Conservation (phyloP, 164 flowering plant species). For the Sedum album region DNA sequence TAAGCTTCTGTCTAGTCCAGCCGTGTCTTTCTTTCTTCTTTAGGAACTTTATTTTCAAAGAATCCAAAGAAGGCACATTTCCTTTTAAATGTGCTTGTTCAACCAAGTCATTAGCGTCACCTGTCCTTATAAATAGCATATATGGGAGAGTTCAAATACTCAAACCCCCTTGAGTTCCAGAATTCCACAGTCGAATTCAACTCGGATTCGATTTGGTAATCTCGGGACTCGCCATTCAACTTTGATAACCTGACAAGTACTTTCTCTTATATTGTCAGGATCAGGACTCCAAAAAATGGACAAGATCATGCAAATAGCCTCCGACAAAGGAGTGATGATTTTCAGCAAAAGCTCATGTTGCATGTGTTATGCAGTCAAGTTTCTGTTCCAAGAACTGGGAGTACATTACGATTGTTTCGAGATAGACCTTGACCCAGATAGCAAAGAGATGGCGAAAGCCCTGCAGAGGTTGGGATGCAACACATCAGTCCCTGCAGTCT, state of each 20-base stretch:
- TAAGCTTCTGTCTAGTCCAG: not conserved
- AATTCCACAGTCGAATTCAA: slow-evolving; percentile 8
- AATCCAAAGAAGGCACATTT: slow-evolving; percentile 24
- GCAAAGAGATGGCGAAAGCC: slow-evolving; percentile 67
- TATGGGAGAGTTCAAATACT: slow-evolving; percentile 17
- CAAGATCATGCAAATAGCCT: slow-evolving; percentile 38
- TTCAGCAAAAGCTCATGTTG: slow-evolving; percentile 83
- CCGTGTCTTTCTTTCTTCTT: slow-evolving; percentile 17
- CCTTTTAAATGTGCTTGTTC: slow-evolving; percentile 26
- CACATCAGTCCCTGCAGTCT: slow-evolving; percentile 59
- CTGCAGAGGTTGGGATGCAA: slow-evolving; percentile 51
- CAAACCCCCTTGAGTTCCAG: slow-evolving; percentile 19
- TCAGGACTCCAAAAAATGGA: slow-evolving; percentile 24
- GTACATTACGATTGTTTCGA: slow-evolving; percentile 41
- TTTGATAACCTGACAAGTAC: not conserved
- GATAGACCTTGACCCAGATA: slow-evolving; percentile 55
- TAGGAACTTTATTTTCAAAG: slow-evolving; percentile 9
- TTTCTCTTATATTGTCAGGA: not conserved
- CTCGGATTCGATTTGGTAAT: slow-evolving; percentile 12
- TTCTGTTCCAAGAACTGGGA: slow-evolving; percentile 51
- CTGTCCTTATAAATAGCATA: slow-evolving; percentile 33
- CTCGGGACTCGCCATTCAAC: not conserved
- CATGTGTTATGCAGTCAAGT: slow-evolving; percentile 63
- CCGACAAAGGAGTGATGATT: slow-evolving; percentile 61
- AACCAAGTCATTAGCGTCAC: slow-evolving; percentile 10